Evolutionary conservation across 768 basidiomycete species (phyloP).

Genomic region (Mycena alexandri): DNA sequence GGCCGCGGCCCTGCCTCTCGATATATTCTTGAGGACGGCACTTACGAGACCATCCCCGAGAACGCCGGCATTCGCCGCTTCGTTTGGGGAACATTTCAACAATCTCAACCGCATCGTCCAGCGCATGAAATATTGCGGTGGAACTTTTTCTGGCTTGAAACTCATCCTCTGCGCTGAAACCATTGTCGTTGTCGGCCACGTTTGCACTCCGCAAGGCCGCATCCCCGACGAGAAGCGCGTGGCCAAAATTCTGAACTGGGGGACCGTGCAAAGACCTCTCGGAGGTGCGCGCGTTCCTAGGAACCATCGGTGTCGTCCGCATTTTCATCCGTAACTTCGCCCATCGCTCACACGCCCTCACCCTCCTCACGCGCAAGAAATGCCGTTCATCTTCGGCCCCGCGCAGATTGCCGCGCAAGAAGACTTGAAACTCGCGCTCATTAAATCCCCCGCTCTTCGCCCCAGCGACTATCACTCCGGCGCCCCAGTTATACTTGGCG

Average conservation of each 20-base stretch:
- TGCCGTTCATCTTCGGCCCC: constrained; percentile 4
- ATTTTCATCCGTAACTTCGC: constrained; percentile 4
- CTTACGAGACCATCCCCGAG: constrained; percentile 38
- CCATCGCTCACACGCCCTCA: constrained; percentile 1
- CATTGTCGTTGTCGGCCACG: not conserved
- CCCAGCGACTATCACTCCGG: constrained; percentile 42
- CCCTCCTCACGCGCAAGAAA: not conserved
- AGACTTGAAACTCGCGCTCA: constrained; percentile 15
- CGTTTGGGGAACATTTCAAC: constrained; percentile 52
- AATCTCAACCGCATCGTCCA: constrained; percentile 52
- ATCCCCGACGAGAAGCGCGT: constrained; percentile 7
- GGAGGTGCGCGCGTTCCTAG: not conserved
- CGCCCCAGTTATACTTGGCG: constrained; percentile 48
- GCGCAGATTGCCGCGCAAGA: constrained; percentile 1
- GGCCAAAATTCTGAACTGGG: constrained; percentile 1
- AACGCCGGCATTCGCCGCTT: constrained; percentile 47
- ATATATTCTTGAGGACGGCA: not conserved
- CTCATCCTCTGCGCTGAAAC: not conserved
- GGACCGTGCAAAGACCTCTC: constrained; percentile 8
- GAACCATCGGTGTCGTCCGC: constrained; percentile 2
- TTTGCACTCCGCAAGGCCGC: constrained; percentile 5
- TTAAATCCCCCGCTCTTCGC: constrained; percentile 32
- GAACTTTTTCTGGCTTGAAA: constrained; percentile 45
- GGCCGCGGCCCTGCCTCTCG: constrained; percentile 20
- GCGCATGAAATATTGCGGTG: constrained; percentile 45